phyloP scores from a whole-genome alignment of 805 yeast species.

The Wickerhamomyces ciferrii region DNA sequence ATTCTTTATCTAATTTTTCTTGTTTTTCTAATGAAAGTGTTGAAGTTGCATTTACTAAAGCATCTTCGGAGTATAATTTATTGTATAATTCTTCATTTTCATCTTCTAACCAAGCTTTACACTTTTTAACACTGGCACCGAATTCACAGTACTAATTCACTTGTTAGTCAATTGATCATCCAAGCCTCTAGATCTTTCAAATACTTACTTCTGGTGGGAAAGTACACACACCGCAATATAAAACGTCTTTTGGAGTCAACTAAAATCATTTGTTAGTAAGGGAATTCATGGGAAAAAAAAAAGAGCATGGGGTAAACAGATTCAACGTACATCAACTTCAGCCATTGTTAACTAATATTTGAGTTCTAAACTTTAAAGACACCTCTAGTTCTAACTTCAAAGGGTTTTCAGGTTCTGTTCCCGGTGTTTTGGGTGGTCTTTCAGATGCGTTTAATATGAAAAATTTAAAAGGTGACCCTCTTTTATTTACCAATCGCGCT shows the following conservation, averaged over 20 bases:
- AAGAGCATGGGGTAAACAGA: background rate
- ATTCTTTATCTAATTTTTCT: conserved; percentile 74
- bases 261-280: background rate
- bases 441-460: background rate
- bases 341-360: background rate
- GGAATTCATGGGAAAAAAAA: background rate
- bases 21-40: conserved; percentile 72
- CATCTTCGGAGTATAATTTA: conserved; percentile 56
- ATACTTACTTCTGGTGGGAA: conserved; percentile 62
- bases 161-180: conserved; percentile 19
- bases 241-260: conserved; percentile 31
- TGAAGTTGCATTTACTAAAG: conserved; percentile 50
- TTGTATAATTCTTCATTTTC: conserved; percentile 52
- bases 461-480: background rate
- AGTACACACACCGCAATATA: conserved; percentile 76
- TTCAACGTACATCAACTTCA: conserved; percentile 4
- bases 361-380: too few species aligned
- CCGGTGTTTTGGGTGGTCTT: background rate
- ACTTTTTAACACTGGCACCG: conserved; percentile 73
- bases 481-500: background rate
- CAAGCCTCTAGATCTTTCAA: too few species aligned
- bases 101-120: conserved; percentile 76
- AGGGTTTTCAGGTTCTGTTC: too few species aligned
- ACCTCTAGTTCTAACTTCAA: too few species aligned
- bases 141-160: conserved; percentile 71